Percentiles rank a stretch among this genome's conserved stretches.
Conservation (phyloP, 768 basidiomycete genomes). For the Boletus speciosus region DNA sequence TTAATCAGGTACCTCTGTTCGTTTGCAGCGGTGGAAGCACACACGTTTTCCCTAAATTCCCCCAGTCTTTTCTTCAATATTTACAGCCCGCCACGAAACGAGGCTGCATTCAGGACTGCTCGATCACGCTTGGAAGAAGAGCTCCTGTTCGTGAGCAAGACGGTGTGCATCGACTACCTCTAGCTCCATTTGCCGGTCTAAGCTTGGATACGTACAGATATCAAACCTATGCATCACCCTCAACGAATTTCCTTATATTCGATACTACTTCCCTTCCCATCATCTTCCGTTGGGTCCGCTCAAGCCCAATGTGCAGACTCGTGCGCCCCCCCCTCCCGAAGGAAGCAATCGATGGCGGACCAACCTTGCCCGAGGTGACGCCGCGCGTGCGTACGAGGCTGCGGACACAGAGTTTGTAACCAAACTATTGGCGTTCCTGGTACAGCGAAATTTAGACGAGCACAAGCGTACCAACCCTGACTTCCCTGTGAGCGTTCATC, state of each 20-base stretch:
- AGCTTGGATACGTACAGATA: conserved; percentile 48
- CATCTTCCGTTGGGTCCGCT: conserved; percentile 85
- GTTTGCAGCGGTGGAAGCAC: conserved; percentile 73
- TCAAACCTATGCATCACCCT: conserved; percentile 85
- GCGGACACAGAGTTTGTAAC: conserved; percentile 75
- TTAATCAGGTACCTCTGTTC: conserved; percentile 7
- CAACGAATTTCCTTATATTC: conserved; percentile 89
- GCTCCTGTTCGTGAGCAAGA: conserved; percentile 68
- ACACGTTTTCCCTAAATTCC: conserved; percentile 74
- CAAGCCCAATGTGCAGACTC: conserved; percentile 60
- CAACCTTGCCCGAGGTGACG: conserved; percentile 70
- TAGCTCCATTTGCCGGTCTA: not conserved
- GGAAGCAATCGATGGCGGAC: conserved; percentile 72
- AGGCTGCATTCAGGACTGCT: conserved; percentile 61
- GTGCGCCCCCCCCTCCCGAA: conserved; percentile 65
- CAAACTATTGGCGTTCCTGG: conserved; percentile 79
- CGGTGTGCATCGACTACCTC: conserved; percentile 37
- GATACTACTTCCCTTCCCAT: conserved; percentile 84
- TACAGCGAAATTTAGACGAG: conserved; percentile 82
- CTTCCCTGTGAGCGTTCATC: conserved; percentile 63
- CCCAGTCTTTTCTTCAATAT: conserved; percentile 85
- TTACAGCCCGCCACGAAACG: conserved; percentile 79
- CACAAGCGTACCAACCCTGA: conserved; percentile 83
- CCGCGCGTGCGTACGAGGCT: conserved; percentile 64
- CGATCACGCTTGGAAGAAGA: conserved; percentile 85